A percentile compares a stretch with the other conserved stretches of the same genome.
phyloP scores from a whole-genome alignment of 306 rosid species.

The Rubus parviflorus region DNA sequence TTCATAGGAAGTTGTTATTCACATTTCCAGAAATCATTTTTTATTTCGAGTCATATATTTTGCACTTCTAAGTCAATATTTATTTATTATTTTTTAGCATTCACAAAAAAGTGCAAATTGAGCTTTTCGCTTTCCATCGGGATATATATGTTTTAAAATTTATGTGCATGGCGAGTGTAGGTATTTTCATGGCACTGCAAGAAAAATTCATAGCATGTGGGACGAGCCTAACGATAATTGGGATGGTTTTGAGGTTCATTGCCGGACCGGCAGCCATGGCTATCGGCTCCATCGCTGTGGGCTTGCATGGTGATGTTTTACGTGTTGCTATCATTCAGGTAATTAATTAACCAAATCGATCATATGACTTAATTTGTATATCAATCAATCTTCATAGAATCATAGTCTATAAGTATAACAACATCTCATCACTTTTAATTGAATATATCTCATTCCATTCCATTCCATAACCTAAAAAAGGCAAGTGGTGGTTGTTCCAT shows the following conservation, averaged over 20 bases:
- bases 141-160: not conserved
- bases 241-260: slow-evolving; percentile 79
- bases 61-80: not conserved
- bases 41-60: not conserved
- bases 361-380: not conserved
- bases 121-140: not conserved
- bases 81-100: not conserved
- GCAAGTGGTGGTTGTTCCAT: not conserved
- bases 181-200: slow-evolving; percentile 91
- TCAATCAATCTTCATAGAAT: not conserved
- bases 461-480: not conserved
- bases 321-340: slow-evolving; percentile 90
- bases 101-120: not conserved
- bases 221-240: slow-evolving; percentile 42
- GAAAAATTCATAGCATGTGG: slow-evolving; percentile 82
- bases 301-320: slow-evolving; percentile 79
- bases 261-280: slow-evolving; percentile 98
- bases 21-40: not conserved
- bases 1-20: not conserved
- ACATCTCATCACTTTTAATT: not conserved
- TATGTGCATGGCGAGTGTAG: slow-evolving; percentile 33
- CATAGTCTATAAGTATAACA: not conserved
- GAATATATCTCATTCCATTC: not conserved
- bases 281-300: slow-evolving; percentile 64
- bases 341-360: not conserved